A percentile compares a stretch with the other conserved stretches of the same genome.
phyloP scores from a whole-genome alignment of 352 stramenopile species.

The Albugo laibachii region DNA sequence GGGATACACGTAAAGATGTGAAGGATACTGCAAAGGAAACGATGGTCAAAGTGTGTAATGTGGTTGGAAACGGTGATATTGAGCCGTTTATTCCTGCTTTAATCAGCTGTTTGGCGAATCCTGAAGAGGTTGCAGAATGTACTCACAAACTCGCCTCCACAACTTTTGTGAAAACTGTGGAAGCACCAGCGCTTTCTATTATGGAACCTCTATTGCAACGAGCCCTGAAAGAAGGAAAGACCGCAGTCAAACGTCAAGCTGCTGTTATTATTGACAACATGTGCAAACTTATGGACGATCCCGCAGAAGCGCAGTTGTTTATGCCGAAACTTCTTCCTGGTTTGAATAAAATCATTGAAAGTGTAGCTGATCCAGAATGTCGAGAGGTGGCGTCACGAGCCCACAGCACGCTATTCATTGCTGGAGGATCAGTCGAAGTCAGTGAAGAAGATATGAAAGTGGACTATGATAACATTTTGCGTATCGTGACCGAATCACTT shows the following conservation, averaged over 20 bases:
- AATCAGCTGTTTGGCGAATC: conserved; percentile 92
- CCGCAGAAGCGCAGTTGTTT: conserved; percentile 92
- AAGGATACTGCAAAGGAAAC: conserved; percentile 87
- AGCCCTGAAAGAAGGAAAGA: conserved; percentile 91
- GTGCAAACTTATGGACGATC: conserved; percentile 97
- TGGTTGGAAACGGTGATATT: conserved; percentile 98
- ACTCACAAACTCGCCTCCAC: conserved; percentile 97
- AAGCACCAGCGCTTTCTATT: conserved; percentile 90
- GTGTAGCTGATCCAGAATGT: conserved; percentile 92
- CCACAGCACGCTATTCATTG: conserved; percentile 87
- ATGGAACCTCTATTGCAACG: conserved; percentile 93
- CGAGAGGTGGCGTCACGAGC: conserved; percentile 88
- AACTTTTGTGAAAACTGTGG: conserved; percentile 97
- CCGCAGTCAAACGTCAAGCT: conserved; percentile 91
- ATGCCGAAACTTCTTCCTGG: conserved; percentile 93
- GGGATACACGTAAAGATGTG: conserved; percentile 97
- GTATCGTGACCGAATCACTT: conserved; percentile 66
- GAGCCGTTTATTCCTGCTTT: conserved; percentile 97
- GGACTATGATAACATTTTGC: conserved; percentile 67
- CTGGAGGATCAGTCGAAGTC: conserved; percentile 84
- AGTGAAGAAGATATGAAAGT: conserved; percentile 84
- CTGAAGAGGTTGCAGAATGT: conserved; percentile 94
- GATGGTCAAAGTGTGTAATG: conserved; percentile 89
- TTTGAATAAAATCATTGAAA: conserved; percentile 91
- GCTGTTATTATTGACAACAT: conserved; percentile 99